A percentile compares a stretch with the other conserved stretches of the same genome.
phyloP scores from a whole-genome alignment of 1,284 basidiomycete genomes.

The Porodaedalea pini region DNA sequence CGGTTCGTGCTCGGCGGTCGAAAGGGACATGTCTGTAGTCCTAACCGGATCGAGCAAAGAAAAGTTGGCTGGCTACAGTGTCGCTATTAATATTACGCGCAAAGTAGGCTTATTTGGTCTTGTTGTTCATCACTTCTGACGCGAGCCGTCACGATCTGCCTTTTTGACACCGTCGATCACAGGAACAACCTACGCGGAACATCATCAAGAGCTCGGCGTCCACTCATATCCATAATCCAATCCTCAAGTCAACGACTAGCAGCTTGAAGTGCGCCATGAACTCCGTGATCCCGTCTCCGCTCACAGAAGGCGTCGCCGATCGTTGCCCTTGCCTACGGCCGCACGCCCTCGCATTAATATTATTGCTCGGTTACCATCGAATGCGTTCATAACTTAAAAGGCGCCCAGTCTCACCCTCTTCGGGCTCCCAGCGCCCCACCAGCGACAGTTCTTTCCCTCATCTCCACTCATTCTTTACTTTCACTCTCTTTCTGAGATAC shows the following conservation, averaged over 20 bases:
- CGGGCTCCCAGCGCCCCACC: neutral
- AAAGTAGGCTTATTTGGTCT: neutral
- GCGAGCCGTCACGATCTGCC: neutral
- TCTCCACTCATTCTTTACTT: neutral
- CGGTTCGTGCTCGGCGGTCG: slow-evolving; percentile 27
- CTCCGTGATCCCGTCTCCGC: neutral
- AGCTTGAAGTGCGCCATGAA: neutral
- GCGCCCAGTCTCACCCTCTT: neutral
- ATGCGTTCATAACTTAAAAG: neutral
- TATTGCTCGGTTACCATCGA: neutral
- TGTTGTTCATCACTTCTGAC: neutral
- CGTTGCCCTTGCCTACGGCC: neutral
- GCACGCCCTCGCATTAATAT: too few relatives aligned
- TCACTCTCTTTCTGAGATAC: slow-evolving; percentile 12
- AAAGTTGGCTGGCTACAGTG: neutral
- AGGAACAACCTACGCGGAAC: neutral
- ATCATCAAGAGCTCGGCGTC: neutral
- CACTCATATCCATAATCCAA: too few relatives aligned
- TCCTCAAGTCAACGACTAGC: neutral
- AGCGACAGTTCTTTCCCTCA: neutral
- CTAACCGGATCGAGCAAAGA: too few relatives aligned
- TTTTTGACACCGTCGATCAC: neutral
- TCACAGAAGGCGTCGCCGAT: neutral
- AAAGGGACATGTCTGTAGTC: slow-evolving; percentile 13
- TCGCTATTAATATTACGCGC: neutral